Conservation (phyloP, 176 grass and related monocot genomes). For the Chrysopogon serrulatus region DNA sequence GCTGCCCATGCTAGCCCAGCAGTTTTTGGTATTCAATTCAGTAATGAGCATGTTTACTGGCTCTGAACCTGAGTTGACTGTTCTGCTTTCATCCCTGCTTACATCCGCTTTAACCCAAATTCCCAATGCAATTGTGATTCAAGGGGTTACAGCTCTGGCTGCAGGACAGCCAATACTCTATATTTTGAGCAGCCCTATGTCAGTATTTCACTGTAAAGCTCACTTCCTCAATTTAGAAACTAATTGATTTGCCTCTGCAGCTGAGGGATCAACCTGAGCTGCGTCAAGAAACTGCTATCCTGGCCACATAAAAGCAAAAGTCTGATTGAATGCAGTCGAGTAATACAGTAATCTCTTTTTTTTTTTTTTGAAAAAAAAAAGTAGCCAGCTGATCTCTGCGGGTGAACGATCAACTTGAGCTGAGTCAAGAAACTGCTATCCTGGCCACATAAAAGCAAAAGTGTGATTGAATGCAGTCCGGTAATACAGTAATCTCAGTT, state of each 20-base stretch:
- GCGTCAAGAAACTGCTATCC: too few relatives aligned
- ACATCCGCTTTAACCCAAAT: not conserved
- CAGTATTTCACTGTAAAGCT: not conserved
- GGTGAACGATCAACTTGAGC: too few relatives aligned
- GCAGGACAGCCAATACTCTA: not conserved
- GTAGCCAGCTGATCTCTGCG: too few relatives aligned
- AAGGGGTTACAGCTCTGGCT: constrained; percentile 5
- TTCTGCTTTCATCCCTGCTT: constrained; percentile 30
- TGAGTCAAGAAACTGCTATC: constrained; percentile 7
- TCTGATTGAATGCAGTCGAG: too few relatives aligned
- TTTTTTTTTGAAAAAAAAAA: too few relatives aligned
- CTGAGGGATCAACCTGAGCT: not conserved
- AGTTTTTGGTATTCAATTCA: constrained; percentile 19
- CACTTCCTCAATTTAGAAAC: constrained; percentile 12
- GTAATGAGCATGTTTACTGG: constrained; percentile 25
- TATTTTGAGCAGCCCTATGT: not conserved
- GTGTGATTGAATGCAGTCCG: not conserved
- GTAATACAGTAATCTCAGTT: constrained; percentile 9
- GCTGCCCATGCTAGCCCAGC: constrained; percentile 19
- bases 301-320: too few relatives aligned
- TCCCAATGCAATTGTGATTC: not conserved
- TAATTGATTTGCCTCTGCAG: not conserved
- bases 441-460: constrained; percentile 1
- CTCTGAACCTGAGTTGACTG: constrained; percentile 1
- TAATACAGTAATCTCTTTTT: too few relatives aligned